These are phyloP conservation scores for Amaranthus cruentus DNA, from an alignment of 148 eudicot species.

Conservation along the genomic window DNA sequence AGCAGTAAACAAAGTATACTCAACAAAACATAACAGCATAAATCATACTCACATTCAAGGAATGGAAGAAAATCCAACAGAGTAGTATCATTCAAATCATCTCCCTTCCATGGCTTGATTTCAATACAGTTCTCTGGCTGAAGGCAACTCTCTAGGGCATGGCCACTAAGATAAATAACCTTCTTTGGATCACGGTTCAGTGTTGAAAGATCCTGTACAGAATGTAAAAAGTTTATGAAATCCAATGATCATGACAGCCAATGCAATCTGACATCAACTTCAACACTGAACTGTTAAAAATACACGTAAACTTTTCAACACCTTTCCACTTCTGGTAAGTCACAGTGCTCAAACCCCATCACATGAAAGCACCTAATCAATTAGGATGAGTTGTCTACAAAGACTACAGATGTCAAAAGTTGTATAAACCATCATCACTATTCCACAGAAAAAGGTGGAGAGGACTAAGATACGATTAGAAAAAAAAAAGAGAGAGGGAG, in stretches of 20 bases:
- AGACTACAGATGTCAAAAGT: too few relatives aligned
- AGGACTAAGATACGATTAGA: too few relatives aligned
- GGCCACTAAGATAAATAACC: constrained; percentile 69
- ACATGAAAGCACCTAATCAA: too few relatives aligned
- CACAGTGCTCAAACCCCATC: too few relatives aligned
- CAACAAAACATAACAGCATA: neutral
- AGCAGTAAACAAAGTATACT: neutral
- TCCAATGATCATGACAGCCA: too few relatives aligned
- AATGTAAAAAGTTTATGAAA: constrained; percentile 3
- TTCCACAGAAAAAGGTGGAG: too few relatives aligned
- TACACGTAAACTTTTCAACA: too few relatives aligned
- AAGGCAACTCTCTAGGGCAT: constrained; percentile 68
- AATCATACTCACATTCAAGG: constrained; percentile 62
- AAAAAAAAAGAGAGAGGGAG: too few relatives aligned
- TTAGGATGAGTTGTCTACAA: too few relatives aligned
- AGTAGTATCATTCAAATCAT: constrained; percentile 66
- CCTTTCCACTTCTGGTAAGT: too few relatives aligned
- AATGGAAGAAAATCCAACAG: constrained; percentile 86
- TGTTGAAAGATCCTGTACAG: constrained; percentile 75
- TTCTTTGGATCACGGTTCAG: constrained; percentile 76
- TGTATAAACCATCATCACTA: too few relatives aligned
- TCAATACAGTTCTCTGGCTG: constrained; percentile 73
- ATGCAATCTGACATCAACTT: neutral
- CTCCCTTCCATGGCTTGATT: constrained; percentile 68
- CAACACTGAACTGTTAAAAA: neutral